Evolutionary conservation across 169 alveolate species (phyloP), one percentile per base, ranked within the genome.

Genomic region (Plasmodium coatneyi): DNA sequence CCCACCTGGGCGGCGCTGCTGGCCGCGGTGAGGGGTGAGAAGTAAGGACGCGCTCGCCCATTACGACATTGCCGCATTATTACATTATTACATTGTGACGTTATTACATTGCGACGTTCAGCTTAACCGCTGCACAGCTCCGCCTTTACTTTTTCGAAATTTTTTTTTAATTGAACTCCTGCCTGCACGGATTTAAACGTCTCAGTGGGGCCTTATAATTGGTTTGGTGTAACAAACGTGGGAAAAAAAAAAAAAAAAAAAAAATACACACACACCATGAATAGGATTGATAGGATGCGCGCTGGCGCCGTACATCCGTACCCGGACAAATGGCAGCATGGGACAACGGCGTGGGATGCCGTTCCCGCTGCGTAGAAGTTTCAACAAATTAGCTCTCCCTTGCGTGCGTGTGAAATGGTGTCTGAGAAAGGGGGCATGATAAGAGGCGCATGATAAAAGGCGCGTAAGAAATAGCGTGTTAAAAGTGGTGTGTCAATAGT

Each of bases 1-100:
- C 86, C 93, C 19, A 16, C 22, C 7, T 87, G 93, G 93, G 28
- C 54, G 1, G 72, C 66, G 30, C 36, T 87, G 14, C 12, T 36
- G 34, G 28, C 39, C n/a, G 14, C 60, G 28, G 71, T 76, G 19
- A 22, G 41, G 43, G 54, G 70, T 32, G 70, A 82, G 34, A 14
- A 56, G 10, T 16, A 14, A 12, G 3, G 16, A 10, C 2, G n/a
- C n/a, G 3, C 16, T 0, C 54, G 10, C 46, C 9, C 46, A 39
- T 39, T 2, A 46, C 34, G 14, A 36, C 52, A 46, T n/a, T 43
- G 34, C 14, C 6, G 25, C 49, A 12, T 78, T 28, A 12, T n/a
- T n/a, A n/a, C n/a, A n/a, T n/a, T n/a, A n/a, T n/a, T n/a, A n/a
- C n/a, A n/a, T n/a, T n/a, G n/a, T n/a, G n/a, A n/a, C n/a, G n/a